Base-by-base conservation (phyloP, 805 yeast species). In the Cyberlindnera mrakii region DNA sequence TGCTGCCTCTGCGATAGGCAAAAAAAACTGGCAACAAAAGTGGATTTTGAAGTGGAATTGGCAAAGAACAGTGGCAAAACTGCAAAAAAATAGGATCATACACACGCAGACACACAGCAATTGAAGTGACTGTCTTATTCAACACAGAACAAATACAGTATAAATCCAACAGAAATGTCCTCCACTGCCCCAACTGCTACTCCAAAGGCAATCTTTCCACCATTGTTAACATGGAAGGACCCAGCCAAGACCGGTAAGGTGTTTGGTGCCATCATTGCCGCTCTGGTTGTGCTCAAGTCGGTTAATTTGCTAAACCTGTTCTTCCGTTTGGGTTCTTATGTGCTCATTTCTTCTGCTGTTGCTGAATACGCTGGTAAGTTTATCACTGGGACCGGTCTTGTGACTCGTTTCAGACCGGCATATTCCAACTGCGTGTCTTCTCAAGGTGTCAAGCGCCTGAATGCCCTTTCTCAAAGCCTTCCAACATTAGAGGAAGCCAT, bases 201-300 rank as follows among this genome's bases (percentile, higher is more conserved):
- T 10, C 42, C 50, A 15, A 44, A 47, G 40, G 42, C 41, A 30
- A 44, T 39, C 39, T 49, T 51, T 45, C 45, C 48, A 16, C 52
- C 62, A 25, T 68, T 85, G 52, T 69, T 86, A 48, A 78, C 87
- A 49, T 85, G 95, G 95, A 68, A 74, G 51, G 71, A 82, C 59
- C 93, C 97, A 35, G 69, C 74, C 50, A 73, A 74, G 59, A 81
- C 96, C 40, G 96, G 84, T 49, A 80, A 81, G 58, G 78, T 83
- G 36, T 77, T 88, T 54, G 93, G 84, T 35, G 71, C 78, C 30
- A 70, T 82, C 47, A 59, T 86, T 37, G 62, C 71, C 25, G 64
- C 72, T 23, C 67, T 85, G 58, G 50, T 82, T 41, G 62, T 81
- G 30, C 58, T 83, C 55, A 85, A 83, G 63, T 74, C 69, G 39